Evolutionary conservation across 306 rosid genomes (phyloP), one percentile per base, ranked within the genome.

Genomic region (Rosa chinensis): DNA sequence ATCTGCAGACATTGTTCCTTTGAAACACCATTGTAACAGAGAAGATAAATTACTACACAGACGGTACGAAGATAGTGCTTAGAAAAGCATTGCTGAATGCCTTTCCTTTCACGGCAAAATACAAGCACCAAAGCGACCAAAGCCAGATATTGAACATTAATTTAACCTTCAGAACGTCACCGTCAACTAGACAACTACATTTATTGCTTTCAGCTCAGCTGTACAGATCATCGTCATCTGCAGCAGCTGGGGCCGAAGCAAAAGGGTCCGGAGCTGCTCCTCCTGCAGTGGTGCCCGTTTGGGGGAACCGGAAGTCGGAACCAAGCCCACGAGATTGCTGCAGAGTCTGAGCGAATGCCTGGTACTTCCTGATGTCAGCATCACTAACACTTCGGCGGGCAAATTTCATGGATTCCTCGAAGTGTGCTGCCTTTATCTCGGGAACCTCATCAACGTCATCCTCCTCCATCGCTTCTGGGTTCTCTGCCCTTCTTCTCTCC

Each of bases 381-480:
- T 90, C 92, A 20, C 91, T 89, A 11, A 90, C 95, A 82, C 95
- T 89, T 77, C 95, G 61, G 44, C 92, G 83, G 74, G 95, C 92
- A 84, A 70, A 89, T 83, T 90, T 90, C 92, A 90, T 90, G 0
- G 94, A 87, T 81, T 90, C 92, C 83, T 89, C 93, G 5, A 91
- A 91, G 78, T 87, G 96, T 4, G 85, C 75, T 48, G 91, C 83
- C 78, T 87, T 91, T 76, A 91, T 91, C 84, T 87, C 91, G 0
- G 89, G 56, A 1, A 81, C 81, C 56, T 84, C 90, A 4, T 83
- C 86, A 42, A 11, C 61, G 12, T 80, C 88, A 59, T 89, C 93
- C 74, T 89, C 90, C 78, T 89, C 95, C 95, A 87, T 89, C 48
- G 88, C 90, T 82, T 87, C 95, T 23, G 90, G 86, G 79, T 84